phyloP scores from a whole-genome alignment of 345 rosid species.

The Eucalyptus virginea region DNA sequence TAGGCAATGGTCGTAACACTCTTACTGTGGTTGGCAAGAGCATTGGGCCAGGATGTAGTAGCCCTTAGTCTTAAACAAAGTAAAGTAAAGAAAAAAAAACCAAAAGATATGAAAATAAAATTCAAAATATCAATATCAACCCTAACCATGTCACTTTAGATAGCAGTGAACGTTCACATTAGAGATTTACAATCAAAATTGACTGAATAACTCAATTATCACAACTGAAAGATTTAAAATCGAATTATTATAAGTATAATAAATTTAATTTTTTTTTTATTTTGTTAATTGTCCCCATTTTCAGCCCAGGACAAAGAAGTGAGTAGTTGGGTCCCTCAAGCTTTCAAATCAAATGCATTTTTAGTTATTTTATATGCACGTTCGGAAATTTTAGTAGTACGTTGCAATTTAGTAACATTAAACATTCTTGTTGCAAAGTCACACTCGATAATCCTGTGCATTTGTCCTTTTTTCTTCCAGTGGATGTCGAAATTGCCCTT shows the following conservation, averaged over 20 bases:
- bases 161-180: fast-evolving
- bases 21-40: background rate
- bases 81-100: too few species aligned
- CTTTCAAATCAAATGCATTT: background rate
- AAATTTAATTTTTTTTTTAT: too few species aligned
- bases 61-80: too few species aligned
- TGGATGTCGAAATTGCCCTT: background rate
- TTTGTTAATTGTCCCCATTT: background rate
- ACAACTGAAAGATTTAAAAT: fast-evolving
- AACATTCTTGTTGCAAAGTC: background rate
- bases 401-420: background rate
- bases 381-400: background rate
- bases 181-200: too few species aligned
- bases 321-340: background rate
- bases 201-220: fast-evolving
- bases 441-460: background rate
- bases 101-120: too few species aligned
- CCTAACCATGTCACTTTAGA: too few species aligned
- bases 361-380: background rate
- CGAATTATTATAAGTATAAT: too few species aligned
- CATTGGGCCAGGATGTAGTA: fast-evolving
- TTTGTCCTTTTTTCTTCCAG: background rate
- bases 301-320: background rate
- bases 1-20: background rate
- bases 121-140: too few species aligned